These are phyloP conservation scores for Lithospermum erythrorhizon DNA, from an alignment of 257 asterid genomes.

Conservation along the genomic window DNA sequence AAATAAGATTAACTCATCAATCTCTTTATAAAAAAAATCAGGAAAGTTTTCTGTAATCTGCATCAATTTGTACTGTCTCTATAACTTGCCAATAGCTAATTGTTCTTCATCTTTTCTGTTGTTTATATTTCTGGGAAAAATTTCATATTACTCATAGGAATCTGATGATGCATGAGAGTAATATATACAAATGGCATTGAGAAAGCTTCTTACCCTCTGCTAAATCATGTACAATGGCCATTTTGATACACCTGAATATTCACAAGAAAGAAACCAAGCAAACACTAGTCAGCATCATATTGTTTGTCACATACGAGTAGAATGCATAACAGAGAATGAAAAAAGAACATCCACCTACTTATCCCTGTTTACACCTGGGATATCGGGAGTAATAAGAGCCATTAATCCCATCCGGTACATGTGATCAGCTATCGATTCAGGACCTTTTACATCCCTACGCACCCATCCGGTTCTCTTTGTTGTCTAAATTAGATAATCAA, in stretches of 20 bases:
- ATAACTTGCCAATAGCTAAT: no score
- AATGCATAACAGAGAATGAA: slow-evolving; percentile 2
- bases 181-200: neutral
- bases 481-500: slow-evolving; percentile 28
- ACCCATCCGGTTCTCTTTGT: slow-evolving; percentile 94
- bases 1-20: no score
- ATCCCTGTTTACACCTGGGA: slow-evolving; percentile 82
- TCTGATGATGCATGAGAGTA: neutral
- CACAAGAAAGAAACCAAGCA: neutral
- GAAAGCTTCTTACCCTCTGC: slow-evolving; percentile 62
- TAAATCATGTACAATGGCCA: slow-evolving; percentile 92
- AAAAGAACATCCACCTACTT: slow-evolving; percentile 32
- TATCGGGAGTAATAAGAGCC: slow-evolving; percentile 79
- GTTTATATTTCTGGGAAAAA: no score
- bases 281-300: neutral
- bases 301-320: slow-evolving; percentile 1
- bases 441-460: slow-evolving; percentile 48
- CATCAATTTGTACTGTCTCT: no score
- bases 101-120: no score
- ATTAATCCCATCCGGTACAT: slow-evolving; percentile 94
- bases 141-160: no score
- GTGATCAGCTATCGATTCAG: slow-evolving; percentile 93
- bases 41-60: no score
- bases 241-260: slow-evolving; percentile 73
- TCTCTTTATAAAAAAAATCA: no score